Percentiles rank a stretch among this genome's conserved stretches.
phyloP scores from a whole-genome alignment of 2,329 filamentous ascomycete species.

The Fusarium sp. region DNA sequence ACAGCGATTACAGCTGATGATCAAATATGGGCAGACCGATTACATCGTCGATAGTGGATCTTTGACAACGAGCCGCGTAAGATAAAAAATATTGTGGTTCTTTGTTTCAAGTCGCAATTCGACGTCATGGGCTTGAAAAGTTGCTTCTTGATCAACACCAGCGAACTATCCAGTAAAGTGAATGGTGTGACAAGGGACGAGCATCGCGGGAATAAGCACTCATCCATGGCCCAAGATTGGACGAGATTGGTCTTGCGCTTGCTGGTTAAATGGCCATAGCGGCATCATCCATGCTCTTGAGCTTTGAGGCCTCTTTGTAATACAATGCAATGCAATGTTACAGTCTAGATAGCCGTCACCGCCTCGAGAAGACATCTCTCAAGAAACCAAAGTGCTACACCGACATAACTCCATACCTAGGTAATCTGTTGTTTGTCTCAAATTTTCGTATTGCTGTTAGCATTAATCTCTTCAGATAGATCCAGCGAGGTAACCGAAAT shows the following conservation, averaged over 20 bases:
- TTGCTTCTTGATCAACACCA: conserved; percentile 35
- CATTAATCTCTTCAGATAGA: conserved; percentile 11
- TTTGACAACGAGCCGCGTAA: conserved; percentile 17
- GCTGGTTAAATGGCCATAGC: conserved; percentile 19
- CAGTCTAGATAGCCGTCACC: conserved; percentile 13
- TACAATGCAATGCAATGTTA: not conserved
- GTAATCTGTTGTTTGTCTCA: not conserved
- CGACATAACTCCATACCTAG: not conserved
- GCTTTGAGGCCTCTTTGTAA: conserved; percentile 25
- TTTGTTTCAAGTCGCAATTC: conserved; percentile 37
- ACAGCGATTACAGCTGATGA: conserved; percentile 2
- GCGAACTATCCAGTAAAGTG: not conserved
- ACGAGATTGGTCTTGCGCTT: conserved; percentile 15
- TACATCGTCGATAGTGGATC: conserved; percentile 18
- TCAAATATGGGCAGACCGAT: not conserved
- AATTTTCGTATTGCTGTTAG: not conserved
- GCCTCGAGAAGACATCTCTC: conserved; percentile 7
- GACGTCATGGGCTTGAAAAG: conserved; percentile 37
- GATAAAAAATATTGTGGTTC: conserved; percentile 35
- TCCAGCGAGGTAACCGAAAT: conserved; percentile 26
- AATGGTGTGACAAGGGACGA: conserved; percentile 40
- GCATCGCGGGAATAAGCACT: conserved; percentile 39
- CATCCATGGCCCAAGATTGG: conserved; percentile 31
- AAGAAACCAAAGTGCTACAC: conserved; percentile 1
- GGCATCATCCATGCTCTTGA: conserved; percentile 17